Percentiles rank a stretch among this genome's conserved stretches.
These are phyloP conservation scores for Leccinum aurantiacum DNA, from an alignment of 768 basidiomycete genomes.

Conservation along the genomic window DNA sequence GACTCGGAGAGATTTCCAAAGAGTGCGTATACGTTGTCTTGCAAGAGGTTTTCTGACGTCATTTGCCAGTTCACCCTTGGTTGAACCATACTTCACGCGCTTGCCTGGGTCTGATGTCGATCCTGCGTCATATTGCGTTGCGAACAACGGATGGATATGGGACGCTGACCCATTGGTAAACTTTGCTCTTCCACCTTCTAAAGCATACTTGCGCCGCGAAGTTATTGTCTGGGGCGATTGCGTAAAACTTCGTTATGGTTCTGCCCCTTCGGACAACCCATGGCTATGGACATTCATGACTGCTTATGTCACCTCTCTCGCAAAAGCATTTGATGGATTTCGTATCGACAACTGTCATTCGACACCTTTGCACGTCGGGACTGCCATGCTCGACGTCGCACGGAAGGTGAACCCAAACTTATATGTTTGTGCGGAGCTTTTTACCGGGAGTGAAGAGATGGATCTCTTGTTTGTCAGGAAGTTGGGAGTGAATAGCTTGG, in stretches of 20 bases:
- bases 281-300: conserved; percentile 96
- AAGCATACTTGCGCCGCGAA: conserved; percentile 92
- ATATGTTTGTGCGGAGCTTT: conserved; percentile 97
- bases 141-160: conserved; percentile 99
- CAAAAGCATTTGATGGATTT: conserved; percentile 89
- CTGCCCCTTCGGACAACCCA: conserved; percentile 75
- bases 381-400: conserved; percentile 88
- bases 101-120: conserved; percentile 58
- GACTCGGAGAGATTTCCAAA: conserved; percentile 73
- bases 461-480: conserved; percentile 89
- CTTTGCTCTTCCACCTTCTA: conserved; percentile 90
- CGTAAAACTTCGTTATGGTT: conserved; percentile 95
- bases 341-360: conserved; percentile 99
- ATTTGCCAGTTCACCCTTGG: conserved; percentile 66
- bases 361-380: conserved; percentile 95
- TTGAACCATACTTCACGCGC: conserved; percentile 92
- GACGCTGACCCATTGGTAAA: conserved; percentile 90
- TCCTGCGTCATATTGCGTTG: conserved; percentile 67
- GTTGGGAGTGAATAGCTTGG: conserved; percentile 89
- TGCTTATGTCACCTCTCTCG: conserved; percentile 77
- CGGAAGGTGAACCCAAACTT: conserved; percentile 85
- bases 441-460: conserved; percentile 94
- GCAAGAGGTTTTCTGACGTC: conserved; percentile 10
- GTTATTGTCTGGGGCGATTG: conserved; percentile 99
- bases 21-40: conserved; percentile 48